Base-by-base conservation (phyloP, 2,329 filamentous ascomycete species). In the Juglanconis oblonga region DNA sequence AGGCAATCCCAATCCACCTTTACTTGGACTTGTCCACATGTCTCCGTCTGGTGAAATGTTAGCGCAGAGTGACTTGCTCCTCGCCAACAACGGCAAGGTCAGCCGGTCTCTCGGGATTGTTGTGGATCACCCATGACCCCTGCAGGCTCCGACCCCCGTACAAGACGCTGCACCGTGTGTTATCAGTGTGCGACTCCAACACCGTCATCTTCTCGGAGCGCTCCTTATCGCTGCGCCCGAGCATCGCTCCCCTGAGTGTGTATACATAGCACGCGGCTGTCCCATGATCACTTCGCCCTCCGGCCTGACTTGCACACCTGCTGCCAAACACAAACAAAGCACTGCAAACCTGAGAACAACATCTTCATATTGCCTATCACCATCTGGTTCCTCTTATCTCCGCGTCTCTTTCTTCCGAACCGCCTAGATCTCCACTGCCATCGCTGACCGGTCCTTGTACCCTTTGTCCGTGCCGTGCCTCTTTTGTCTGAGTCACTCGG, bases 401-500 rank as follows among this genome's bases (percentile, higher is more conserved):
- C 36, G 32, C 32, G 13, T 17, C 5, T 51, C 31, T 51, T 33
- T 42, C 35, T 38, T 42, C 38, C 38, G 38, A 4, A 10, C 38
- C 24, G 52, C 52, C 49, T 17, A 51, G 32, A 35, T 8, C 5
- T 32, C 47, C 45, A 17, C 51, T 45, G 33, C 52, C 61, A 55
- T 48, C 58, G 49, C 61, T n/a, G 48, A 50, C 52, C 31, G 52
- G 40, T 58, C 55, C 55, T 58, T 61, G 54, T 52, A 55, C 55
- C 49, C 58, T 53, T 54, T 49, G 51, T 58, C 40, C 54, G 51
- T 17, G 45, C 45, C 45, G 24, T 57, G 58, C 58, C 61, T 58
- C 59, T 53, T 53, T 55, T 61, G 55, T 63, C 58, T 63, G 62
- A 63, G 62, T 63, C 58, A 63, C 62, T 57, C 52, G 59, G 62